These are phyloP conservation scores for Pseudopyricularia cyperi DNA, from an alignment of 2,329 filamentous ascomycete species.

Conservation along the genomic window DNA sequence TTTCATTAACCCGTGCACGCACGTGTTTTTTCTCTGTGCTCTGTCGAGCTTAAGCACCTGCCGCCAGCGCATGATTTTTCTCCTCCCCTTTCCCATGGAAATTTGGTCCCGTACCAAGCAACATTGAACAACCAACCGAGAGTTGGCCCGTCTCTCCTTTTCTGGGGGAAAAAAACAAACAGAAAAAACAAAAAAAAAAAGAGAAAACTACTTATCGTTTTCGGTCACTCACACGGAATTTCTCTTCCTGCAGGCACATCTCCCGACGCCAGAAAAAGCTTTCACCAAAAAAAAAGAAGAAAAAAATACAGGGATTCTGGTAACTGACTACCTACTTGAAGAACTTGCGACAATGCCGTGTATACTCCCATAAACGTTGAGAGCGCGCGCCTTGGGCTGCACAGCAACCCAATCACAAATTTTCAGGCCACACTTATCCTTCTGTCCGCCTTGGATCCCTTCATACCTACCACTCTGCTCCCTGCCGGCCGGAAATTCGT, in stretches of 20 bases:
- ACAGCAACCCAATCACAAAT: slow-evolving; percentile 1
- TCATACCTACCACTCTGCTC: too few relatives aligned
- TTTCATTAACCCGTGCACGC: not conserved
- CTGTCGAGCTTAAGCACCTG: not conserved
- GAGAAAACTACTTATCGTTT: not conserved
- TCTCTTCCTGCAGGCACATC: not conserved
- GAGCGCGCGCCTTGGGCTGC: slow-evolving; percentile 2
- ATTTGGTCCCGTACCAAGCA: not conserved
- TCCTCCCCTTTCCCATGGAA: not conserved
- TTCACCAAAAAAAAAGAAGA: not conserved
- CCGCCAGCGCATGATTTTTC: not conserved
- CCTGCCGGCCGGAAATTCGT: too few relatives aligned
- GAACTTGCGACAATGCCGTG: slow-evolving; percentile 17
- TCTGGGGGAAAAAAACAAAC: not conserved
- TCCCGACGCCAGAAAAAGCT: not conserved
- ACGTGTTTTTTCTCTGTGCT: not conserved
- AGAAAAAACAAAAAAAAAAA: not conserved
- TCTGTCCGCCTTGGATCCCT: not conserved
- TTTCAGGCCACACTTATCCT: not conserved
- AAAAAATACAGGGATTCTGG: not conserved
- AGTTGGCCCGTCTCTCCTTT: not conserved
- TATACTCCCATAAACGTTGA: slow-evolving; percentile 16
- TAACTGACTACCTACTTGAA: slow-evolving; percentile 1
- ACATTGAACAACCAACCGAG: not conserved
- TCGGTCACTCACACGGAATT: not conserved